Percentiles rank a stretch among this genome's conserved stretches.
Conservation (phyloP, 2,329 filamentous ascomycete species). For the Paraconiothyrium sp. region DNA sequence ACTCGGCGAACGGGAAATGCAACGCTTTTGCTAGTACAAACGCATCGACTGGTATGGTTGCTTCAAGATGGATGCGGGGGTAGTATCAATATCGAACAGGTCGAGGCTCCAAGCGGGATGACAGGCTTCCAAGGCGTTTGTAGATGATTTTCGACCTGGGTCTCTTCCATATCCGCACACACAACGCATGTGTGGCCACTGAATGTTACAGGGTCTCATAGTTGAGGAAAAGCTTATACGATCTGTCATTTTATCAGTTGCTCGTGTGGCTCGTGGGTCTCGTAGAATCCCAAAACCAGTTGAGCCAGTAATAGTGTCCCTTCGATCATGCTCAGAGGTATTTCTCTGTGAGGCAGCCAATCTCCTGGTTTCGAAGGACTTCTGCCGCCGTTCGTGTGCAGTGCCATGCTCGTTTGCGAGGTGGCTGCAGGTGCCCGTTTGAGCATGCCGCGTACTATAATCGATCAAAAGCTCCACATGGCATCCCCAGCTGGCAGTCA, state of each 20-base stretch:
- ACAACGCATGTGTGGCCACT: not conserved
- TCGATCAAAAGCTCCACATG: not conserved
- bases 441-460: not conserved
- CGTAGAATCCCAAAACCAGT: not conserved
- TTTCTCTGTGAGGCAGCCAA: not conserved
- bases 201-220: not conserved
- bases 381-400: not conserved
- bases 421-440: slow-evolving; percentile 2
- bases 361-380: not conserved
- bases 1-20: not conserved
- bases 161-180: not conserved
- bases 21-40: not conserved
- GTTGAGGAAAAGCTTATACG: not conserved
- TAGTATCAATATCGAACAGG: not conserved
- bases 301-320: not conserved
- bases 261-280: not conserved
- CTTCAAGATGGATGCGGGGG: not conserved
- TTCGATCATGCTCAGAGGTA: not conserved
- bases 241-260: not conserved
- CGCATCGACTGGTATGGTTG: not conserved
- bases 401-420: slow-evolving; percentile 2
- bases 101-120: not conserved
- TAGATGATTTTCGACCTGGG: not conserved
- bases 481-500: not conserved
- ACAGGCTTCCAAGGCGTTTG: not conserved